Base-by-base conservation (phyloP, 371 early-diverging fungal genomes). In the Lichtheimia corymbifera region DNA sequence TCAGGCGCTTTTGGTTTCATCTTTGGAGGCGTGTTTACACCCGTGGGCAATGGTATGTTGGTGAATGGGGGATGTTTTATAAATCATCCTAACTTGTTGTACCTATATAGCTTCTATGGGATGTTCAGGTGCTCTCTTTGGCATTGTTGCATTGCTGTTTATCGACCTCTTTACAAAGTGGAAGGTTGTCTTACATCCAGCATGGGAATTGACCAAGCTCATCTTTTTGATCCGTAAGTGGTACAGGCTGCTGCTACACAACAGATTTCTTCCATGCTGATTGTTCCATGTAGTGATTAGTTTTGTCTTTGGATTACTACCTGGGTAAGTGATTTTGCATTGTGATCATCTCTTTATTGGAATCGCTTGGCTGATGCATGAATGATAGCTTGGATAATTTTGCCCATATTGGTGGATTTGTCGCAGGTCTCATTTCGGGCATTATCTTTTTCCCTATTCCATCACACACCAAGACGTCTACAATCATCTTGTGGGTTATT, bases 91-190 rank as follows among this genome's bases (percentile, higher is more conserved):
- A 35, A 35, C 35, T 35, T 70, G 71, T 64, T 5, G 14, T 56
- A 18, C 30, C 28, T 13, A 25, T 50, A 24, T 62, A 75, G 82
- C 82, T 5, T 85, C 84, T 0, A 86, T 90, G 53, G 94, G 93
- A 0, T 84, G 86, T 42, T 91, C 91, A 22, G 93, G 91, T 6
- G 77, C 91, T 2, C 62, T 92, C 5, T 90, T 89, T 73, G 94
- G 79, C n/a, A 55, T 93, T 25, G 72, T 91, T 50, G 91, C 86
- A 5, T 82, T 85, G 54, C 70, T 91, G 4, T 63, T 90, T 0
- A 65, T 93, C 27, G 91, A 93, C 59, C 74, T 90, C 2, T 28
- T 91, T 30, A 81, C 83, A 52, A 83, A 90, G 72, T 93, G 93
- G 92, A 70, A 69, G 0, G 52, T 82, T 6, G 72, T 51, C 11